phyloP scores from a whole-genome alignment of 1,139 yeast genomes.

The Kluyveromyces sp. region DNA sequence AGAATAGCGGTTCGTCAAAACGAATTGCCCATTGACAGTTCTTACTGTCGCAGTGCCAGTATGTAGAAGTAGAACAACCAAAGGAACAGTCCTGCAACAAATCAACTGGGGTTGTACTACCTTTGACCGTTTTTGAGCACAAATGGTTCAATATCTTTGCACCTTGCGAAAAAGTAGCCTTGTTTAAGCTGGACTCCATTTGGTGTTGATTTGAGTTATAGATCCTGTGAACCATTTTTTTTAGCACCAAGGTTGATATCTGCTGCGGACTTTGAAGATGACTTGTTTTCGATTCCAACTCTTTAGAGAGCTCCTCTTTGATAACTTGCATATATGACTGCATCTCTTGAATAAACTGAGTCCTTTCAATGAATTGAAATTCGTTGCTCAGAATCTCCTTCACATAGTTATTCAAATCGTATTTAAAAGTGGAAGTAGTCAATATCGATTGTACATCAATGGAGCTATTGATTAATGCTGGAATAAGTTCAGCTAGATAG shows the following conservation, averaged over 20 bases:
- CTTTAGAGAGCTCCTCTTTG: slow-evolving; percentile 23
- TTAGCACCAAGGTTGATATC: slow-evolving; percentile 22
- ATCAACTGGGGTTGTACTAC: slow-evolving; percentile 22
- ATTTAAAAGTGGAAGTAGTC: slow-evolving; percentile 11
- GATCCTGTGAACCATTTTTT: slow-evolving; percentile 22
- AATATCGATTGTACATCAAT: slow-evolving; percentile 1
- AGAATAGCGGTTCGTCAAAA: slow-evolving; percentile 31
- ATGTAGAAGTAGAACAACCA: slow-evolving; percentile 22
- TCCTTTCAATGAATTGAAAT: slow-evolving; percentile 25
- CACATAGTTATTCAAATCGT: slow-evolving; percentile 24
- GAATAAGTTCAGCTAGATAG: slow-evolving; percentile 16
- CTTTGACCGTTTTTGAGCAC: slow-evolving; percentile 22
- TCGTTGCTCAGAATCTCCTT: slow-evolving; percentile 26
- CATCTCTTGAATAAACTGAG: slow-evolving; percentile 22
- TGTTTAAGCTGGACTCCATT: slow-evolving; percentile 29
- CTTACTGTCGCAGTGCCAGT: slow-evolving; percentile 29
- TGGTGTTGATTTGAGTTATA: slow-evolving; percentile 28
- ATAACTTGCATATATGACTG: slow-evolving; percentile 19
- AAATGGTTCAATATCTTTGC: slow-evolving; percentile 25
- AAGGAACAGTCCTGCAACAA: slow-evolving; percentile 17
- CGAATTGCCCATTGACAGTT: slow-evolving; percentile 30
- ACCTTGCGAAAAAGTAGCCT: slow-evolving; percentile 28
- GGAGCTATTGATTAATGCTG: slow-evolving; percentile 15
- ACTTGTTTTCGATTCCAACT: slow-evolving; percentile 16
- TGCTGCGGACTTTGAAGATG: slow-evolving; percentile 13